phyloP scores from a whole-genome alignment of 1,139 yeast genomes.

The Yamadazyma dendronema region DNA sequence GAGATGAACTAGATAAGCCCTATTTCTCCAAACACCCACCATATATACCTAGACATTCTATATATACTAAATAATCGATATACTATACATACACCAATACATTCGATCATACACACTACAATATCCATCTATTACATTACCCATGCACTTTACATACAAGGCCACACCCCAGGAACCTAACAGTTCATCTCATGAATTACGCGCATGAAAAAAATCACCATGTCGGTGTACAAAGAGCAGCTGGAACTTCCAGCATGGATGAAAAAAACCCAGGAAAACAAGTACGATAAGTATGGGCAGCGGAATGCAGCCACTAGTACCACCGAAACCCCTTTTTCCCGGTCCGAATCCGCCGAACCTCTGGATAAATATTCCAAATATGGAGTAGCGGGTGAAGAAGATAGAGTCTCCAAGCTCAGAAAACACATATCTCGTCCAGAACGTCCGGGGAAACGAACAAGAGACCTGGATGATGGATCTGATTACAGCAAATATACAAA shows the following conservation, averaged over 20 bases:
- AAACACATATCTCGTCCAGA: slow-evolving; percentile 3
- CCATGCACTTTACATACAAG: too few relatives aligned
- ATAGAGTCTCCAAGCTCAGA: slow-evolving; percentile 10
- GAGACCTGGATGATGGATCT: slow-evolving; percentile 7
- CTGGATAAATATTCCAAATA: slow-evolving; percentile 32
- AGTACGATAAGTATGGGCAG: slow-evolving; percentile 42
- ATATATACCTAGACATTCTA: too few relatives aligned
- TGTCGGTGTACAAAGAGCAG: slow-evolving; percentile 25
- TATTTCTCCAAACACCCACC: too few relatives aligned
- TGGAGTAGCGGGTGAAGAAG: slow-evolving; percentile 14
- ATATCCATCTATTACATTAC: too few relatives aligned
- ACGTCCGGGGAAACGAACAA: slow-evolving; percentile 5
- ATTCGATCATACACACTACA: too few relatives aligned
- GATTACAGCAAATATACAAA: slow-evolving; percentile 9
- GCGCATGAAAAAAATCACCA: neutral
- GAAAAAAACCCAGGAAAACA: slow-evolving; percentile 24
- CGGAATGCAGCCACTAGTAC: neutral
- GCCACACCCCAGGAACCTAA: too few relatives aligned
- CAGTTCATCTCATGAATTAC: neutral
- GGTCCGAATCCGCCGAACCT: neutral
- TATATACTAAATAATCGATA: neutral
- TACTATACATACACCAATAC: too few relatives aligned
- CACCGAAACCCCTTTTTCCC: neutral
- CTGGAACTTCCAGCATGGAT: slow-evolving; percentile 43
- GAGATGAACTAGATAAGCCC: too few relatives aligned